A percentile compares a stretch with the other conserved stretches of the same genome.
phyloP scores from a whole-genome alignment of 2,329 filamentous ascomycete genomes.

The Trichoderma sp. region DNA sequence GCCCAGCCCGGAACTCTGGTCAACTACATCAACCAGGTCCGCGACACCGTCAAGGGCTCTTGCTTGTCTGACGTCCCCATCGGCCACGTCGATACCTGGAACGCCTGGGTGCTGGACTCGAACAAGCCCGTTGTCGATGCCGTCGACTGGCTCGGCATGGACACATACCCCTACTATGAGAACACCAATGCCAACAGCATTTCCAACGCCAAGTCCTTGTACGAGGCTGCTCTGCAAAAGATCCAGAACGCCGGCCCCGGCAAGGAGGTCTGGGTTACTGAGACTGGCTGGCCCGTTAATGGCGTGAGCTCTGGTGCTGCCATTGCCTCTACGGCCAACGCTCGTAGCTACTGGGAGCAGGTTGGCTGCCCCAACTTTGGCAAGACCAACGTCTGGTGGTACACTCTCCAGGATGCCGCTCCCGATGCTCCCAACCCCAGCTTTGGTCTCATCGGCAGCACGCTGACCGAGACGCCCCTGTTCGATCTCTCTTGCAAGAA shows the following conservation, averaged over 20 bases:
- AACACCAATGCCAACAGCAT: conserved; percentile 67
- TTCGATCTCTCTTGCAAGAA: conserved; percentile 63
- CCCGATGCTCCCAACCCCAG: conserved; percentile 62
- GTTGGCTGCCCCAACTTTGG: conserved; percentile 73
- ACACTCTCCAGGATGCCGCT: conserved; percentile 69
- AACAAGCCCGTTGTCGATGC: conserved; percentile 70
- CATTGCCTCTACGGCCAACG: conserved; percentile 65
- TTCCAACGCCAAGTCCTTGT: conserved; percentile 63
- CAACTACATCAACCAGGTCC: conserved; percentile 70
- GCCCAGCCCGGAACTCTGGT: conserved; percentile 62
- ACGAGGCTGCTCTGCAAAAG: conserved; percentile 64
- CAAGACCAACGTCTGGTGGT: conserved; percentile 72
- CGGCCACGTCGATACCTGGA: conserved; percentile 92
- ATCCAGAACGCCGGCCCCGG: conserved; percentile 60
- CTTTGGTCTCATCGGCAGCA: conserved; percentile 67
- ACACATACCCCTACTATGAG: conserved; percentile 86
- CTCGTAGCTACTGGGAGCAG: conserved; percentile 77
- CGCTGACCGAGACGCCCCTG: conserved; percentile 55
- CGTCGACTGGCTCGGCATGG: conserved; percentile 78
- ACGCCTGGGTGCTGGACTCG: conserved; percentile 70
- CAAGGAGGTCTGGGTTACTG: conserved; percentile 82
- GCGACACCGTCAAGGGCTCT: conserved; percentile 63
- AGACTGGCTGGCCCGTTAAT: conserved; percentile 83
- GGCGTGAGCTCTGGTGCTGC: conserved; percentile 64
- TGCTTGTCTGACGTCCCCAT: conserved; percentile 58